These are phyloP conservation scores for Acacia crassicarpa DNA, from an alignment of 306 rosid genomes.

Conservation along the genomic window DNA sequence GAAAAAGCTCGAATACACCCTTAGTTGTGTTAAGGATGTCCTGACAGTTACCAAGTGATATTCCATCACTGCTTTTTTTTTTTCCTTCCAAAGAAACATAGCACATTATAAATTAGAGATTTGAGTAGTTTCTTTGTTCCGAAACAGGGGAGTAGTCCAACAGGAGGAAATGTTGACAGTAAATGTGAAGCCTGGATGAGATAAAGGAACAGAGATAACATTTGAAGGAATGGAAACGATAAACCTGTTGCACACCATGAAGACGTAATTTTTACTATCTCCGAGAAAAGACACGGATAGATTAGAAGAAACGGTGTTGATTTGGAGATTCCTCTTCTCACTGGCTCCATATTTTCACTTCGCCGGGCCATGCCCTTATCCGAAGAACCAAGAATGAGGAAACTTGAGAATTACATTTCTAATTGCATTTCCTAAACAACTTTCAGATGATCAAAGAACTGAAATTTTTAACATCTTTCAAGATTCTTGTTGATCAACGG, in stretches of 20 bases:
- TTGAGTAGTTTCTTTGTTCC: neutral
- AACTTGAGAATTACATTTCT: constrained; percentile 41
- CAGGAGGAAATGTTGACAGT: constrained; percentile 66
- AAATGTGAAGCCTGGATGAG: constrained; percentile 88
- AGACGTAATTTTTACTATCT: constrained; percentile 50
- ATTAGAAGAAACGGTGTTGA: constrained; percentile 78
- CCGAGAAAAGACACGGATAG: constrained; percentile 51
- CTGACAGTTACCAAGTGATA: constrained; percentile 54
- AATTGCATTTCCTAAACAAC: constrained; percentile 45
- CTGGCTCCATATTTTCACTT: constrained; percentile 45
- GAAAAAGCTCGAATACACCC: constrained; percentile 72
- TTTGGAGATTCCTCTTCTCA: constrained; percentile 66
- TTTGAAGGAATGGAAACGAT: constrained; percentile 67
- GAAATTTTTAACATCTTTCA: constrained; percentile 40
- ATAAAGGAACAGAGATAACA: constrained; percentile 70
- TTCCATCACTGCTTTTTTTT: neutral
- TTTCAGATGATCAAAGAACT: constrained; percentile 45
- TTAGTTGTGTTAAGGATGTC: constrained; percentile 68
- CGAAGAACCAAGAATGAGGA: constrained; percentile 39
- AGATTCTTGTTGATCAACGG: constrained; percentile 19
- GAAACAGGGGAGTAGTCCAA: constrained; percentile 48
- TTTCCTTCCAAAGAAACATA: neutral
- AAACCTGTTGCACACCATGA: neutral
- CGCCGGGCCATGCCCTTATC: constrained; percentile 51
- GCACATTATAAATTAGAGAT: neutral